Percentiles rank a stretch among this genome's conserved stretches.
Conservation (phyloP, 495 filamentous ascomycete genomes). For the Ascodesmis nigricans region DNA sequence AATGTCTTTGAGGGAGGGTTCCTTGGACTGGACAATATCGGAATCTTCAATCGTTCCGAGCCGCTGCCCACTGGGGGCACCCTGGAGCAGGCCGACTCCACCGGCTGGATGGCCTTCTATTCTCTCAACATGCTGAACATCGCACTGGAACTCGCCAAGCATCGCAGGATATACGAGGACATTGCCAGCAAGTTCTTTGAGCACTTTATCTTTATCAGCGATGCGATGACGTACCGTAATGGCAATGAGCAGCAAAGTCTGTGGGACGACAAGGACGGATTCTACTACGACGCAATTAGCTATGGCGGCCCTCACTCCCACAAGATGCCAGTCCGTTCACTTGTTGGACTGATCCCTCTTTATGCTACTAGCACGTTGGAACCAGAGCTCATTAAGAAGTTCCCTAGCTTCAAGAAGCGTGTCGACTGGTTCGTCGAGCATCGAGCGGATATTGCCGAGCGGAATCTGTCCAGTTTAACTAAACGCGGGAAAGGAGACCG, state of each 20-base stretch:
- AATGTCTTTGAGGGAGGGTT: conserved; percentile 96
- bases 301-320: conserved; percentile 84
- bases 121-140: conserved; percentile 92
- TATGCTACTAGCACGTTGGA: conserved; percentile 83
- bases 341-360: conserved; percentile 81
- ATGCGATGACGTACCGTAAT: conserved; percentile 81
- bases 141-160: conserved; percentile 78
- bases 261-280: conserved; percentile 88
- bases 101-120: conserved; percentile 98
- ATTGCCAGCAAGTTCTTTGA: conserved; percentile 98
- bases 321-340: conserved; percentile 72
- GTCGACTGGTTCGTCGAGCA: conserved; percentile 86
- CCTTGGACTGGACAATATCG: conserved; percentile 91
- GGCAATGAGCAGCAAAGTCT: conserved; percentile 62
- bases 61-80: conserved; percentile 81
- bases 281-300: conserved; percentile 96
- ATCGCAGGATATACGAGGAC: conserved; percentile 89
- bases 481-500: conserved; percentile 73
- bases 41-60: conserved; percentile 93
- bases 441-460: conserved; percentile 58
- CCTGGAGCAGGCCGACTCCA: conserved; percentile 89
- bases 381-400: conserved; percentile 74
- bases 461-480: conserved; percentile 79
- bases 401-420: conserved; percentile 83
- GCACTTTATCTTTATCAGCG: conserved; percentile 91